phyloP scores from a whole-genome alignment of 2,329 filamentous ascomycete genomes.

The Cordyceps cicadae region DNA sequence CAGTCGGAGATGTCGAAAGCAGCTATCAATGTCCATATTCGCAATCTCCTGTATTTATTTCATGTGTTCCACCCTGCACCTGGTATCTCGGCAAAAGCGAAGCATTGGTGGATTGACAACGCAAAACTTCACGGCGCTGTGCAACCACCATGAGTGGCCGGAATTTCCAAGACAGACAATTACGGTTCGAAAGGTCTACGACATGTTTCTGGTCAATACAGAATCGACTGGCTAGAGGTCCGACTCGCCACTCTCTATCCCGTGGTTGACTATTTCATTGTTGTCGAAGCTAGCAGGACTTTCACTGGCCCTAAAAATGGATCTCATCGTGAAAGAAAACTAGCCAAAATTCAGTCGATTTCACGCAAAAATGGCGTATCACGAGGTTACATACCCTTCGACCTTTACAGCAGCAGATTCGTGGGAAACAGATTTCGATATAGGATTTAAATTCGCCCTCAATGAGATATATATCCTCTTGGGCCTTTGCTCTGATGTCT shows the following conservation, averaged over 20 bases:
- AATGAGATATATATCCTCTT: no score
- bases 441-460: no score
- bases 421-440: background rate
- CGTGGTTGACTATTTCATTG: background rate
- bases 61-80: no score
- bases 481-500: no score
- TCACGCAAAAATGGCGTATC: background rate
- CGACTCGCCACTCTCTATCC: background rate
- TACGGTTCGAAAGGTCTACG: background rate
- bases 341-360: background rate
- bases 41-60: no score
- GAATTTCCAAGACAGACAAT: no score
- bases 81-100: no score
- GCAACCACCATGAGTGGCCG: no score
- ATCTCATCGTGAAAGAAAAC: background rate
- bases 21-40: no score
- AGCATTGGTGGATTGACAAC: no score
- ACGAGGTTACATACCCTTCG: background rate
- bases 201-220: background rate
- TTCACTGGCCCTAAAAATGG: background rate
- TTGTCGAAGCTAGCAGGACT: background rate
- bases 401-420: background rate
- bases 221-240: background rate
- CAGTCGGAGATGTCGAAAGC: no score
- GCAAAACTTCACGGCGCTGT: no score